Evolutionary conservation across 257 asterid species (phyloP), one percentile per base, ranked within the genome.

Genomic region (Hygrophila difformis): DNA sequence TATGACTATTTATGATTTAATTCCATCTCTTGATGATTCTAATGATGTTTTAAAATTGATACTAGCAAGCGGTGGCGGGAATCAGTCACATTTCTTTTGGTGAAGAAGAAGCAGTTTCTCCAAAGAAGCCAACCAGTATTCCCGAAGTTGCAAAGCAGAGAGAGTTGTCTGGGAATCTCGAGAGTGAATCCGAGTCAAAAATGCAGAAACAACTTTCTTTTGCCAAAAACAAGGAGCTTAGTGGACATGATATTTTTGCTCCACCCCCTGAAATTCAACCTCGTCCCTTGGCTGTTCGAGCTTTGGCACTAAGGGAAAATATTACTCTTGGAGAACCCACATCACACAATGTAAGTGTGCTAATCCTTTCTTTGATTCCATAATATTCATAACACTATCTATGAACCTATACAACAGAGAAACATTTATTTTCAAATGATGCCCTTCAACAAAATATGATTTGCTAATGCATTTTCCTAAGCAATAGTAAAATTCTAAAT

Each of bases 241-340:
- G 87, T 45, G 96, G 99, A 33, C 67, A 91, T 49, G 70, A 91
- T 60, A 91, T 91, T 23, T 91, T 91, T 67, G 96, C 99, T 29
- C 94, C 99, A 2, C 94, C 99, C 20, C 99, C 99, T 59, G 99
- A 91, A 64, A 91, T 91, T 59, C 73, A 79, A 56, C 95, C 96
- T 41, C 85, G 99, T 8, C 86, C 95, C 43, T 64, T 76, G 67
- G 66, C 93, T 52, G 76, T 95, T 63, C 93, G 87, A 31, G 96
- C 96, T 46, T 69, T 84, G 53, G 94, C 95, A 4, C 70, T 91
- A 45, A 64, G 94, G 57, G 99, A 91, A 64, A 85, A 92, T 77
- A 82, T 91, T 37, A 78, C 96, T 15, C 79, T 91, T 55, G 99
- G 99, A 39, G 99, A 78, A 57, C 65, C 87, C 56, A 61, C 79